Conservation (phyloP, 192 early-diverging fungal species). For the Powellomyces hirtus region DNA sequence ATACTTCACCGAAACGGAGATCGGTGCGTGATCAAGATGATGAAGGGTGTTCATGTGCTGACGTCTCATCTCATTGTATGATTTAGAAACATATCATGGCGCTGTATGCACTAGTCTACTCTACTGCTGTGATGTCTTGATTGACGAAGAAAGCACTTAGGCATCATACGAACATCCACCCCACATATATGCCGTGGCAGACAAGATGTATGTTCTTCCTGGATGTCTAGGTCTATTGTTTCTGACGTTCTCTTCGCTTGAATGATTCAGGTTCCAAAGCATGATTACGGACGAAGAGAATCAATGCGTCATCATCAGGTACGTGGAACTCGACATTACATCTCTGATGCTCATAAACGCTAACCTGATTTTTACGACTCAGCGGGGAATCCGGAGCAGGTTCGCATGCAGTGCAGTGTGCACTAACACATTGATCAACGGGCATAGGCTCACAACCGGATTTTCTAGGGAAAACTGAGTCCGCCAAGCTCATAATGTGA, state of each 20-base stretch:
- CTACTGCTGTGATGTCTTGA: neutral
- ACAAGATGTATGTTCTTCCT: conserved; percentile 67
- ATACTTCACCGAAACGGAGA: conserved; percentile 89
- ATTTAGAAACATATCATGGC: conserved; percentile 71
- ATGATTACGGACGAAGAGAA: conserved; percentile 99
- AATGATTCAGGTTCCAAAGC: conserved; percentile 61
- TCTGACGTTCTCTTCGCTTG: neutral
- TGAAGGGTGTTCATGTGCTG: neutral
- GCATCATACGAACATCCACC: conserved; percentile 73
- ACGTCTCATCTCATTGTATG: neutral
- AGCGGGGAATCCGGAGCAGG: conserved; percentile 94
- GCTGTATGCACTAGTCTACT: conserved; percentile 57
- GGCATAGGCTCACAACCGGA: too few species aligned
- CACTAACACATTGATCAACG: too few species aligned
- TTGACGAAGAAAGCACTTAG: conserved; percentile 9
- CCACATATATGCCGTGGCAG: conserved; percentile 98
- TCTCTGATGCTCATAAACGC: too few species aligned
- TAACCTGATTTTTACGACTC: neutral
- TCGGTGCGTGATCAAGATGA: too few species aligned
- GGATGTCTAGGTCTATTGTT: neutral
- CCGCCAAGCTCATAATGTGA: conserved; percentile 61
- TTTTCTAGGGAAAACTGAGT: conserved; percentile 61
- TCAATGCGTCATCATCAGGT: conserved; percentile 97
- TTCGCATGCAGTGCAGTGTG: too few species aligned
- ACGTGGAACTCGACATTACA: too few species aligned